Evolutionary conservation across 208 protist genomes (phyloP).

Genomic region (Wallacemonas collosoma): DNA sequence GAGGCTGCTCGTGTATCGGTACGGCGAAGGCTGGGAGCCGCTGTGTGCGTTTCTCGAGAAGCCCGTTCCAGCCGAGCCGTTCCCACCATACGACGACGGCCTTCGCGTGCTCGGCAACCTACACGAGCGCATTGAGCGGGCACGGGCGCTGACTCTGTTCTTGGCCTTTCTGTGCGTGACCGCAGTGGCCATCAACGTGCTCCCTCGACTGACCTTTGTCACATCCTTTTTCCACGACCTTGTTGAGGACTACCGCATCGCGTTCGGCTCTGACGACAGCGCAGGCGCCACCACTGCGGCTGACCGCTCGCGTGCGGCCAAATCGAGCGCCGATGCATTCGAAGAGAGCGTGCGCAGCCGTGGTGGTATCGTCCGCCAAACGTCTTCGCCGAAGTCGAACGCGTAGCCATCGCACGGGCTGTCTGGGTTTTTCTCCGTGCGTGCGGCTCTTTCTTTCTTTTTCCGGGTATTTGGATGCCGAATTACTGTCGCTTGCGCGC

Average conservation of each 20-base stretch:
- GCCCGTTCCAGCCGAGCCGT: conserved; percentile 46
- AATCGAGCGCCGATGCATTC: conserved; percentile 1
- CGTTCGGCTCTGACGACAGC: conserved; percentile 17
- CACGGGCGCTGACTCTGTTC: conserved; percentile 41
- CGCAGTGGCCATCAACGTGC: conserved; percentile 23
- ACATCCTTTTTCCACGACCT: conserved; percentile 24
- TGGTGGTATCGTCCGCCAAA: conserved; percentile 7
- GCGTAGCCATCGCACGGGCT: not conserved
- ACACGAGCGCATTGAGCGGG: conserved; percentile 65
- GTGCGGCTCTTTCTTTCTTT: too few relatives aligned
- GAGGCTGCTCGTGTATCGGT: conserved; percentile 63
- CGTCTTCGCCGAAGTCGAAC: not conserved
- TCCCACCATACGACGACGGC: conserved; percentile 67
- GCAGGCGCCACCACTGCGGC: not conserved
- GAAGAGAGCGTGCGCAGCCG: conserved; percentile 1
- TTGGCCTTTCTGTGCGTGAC: conserved; percentile 17
- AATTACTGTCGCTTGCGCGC: too few relatives aligned
- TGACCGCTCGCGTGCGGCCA: not conserved
- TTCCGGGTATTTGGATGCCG: too few relatives aligned
- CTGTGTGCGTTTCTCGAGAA: conserved; percentile 77
- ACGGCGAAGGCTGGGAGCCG: conserved; percentile 73
- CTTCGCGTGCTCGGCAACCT: conserved; percentile 55
- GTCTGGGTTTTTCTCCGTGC: too few relatives aligned
- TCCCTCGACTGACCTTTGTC: conserved; percentile 20
- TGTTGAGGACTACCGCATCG: conserved; percentile 36